Conservation (phyloP, 176 grass and related monocot species). For the Avena insularis region DNA sequence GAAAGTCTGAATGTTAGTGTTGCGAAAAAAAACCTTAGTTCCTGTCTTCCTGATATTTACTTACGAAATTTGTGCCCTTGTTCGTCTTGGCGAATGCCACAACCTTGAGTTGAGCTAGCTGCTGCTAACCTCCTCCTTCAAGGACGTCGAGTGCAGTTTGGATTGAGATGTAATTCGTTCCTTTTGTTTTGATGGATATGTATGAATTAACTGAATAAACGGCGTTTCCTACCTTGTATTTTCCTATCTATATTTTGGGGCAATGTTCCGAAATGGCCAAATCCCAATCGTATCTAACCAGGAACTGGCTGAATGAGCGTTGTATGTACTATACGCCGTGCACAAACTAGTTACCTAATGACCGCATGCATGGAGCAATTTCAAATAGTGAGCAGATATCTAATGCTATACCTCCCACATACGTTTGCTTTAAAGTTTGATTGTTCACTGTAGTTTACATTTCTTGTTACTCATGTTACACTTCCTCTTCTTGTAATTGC, state of each 20-base stretch:
- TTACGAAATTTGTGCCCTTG: background rate
- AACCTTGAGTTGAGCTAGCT: background rate
- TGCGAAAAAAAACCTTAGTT: background rate
- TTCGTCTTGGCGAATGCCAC: background rate
- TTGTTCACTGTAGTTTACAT: background rate
- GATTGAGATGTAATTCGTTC: background rate
- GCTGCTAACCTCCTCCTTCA: background rate
- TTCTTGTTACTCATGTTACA: constrained; percentile 15
- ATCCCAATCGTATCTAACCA: background rate
- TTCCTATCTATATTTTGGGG: background rate
- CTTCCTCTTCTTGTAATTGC: background rate
- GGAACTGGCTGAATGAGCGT: constrained; percentile 12
- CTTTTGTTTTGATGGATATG: background rate
- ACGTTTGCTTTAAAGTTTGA: background rate
- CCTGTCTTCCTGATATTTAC: background rate
- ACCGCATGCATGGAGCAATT: background rate
- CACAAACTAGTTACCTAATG: constrained; percentile 19
- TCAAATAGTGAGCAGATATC: background rate
- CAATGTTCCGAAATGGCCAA: background rate
- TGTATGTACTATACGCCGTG: background rate
- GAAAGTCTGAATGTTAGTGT: background rate
- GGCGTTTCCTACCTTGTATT: no score
- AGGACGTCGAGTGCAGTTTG: background rate
- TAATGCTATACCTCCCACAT: constrained; percentile 10
- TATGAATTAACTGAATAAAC: background rate